Evolutionary conservation across 1,284 basidiomycete species (phyloP).

Genomic region (Ceratobasidium sp.): DNA sequence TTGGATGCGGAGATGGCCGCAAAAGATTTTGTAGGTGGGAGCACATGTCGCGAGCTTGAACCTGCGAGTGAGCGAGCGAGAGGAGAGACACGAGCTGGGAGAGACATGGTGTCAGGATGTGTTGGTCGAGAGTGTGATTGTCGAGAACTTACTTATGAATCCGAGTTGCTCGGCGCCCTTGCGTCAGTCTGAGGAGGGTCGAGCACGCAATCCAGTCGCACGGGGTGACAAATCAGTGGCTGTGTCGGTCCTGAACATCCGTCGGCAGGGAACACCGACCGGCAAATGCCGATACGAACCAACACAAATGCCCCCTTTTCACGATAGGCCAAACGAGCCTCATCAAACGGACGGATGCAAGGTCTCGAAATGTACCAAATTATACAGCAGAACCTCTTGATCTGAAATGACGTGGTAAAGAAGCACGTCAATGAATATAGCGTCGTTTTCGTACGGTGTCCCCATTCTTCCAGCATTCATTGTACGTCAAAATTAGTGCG

Average conservation of each 20-base stretch:
- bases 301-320: neutral
- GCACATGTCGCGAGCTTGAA: neutral
- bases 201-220: constrained; percentile 31
- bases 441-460: no score
- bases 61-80: neutral
- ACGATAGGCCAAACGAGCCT: no score
- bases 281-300: no score
- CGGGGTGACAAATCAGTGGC: constrained; percentile 11
- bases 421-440: no score
- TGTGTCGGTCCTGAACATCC: neutral
- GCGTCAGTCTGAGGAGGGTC: constrained; percentile 8
- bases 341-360: no score
- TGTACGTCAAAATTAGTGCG: no score
- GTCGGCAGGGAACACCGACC: neutral
- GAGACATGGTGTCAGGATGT: neutral
- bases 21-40: neutral
- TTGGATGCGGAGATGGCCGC: neutral
- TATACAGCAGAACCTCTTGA: no score
- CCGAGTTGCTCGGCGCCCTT: neutral
- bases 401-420: no score
- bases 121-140: neutral
- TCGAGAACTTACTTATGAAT: constrained; percentile 1
- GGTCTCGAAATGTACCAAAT: no score
- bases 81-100: neutral
- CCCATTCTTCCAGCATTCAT: no score